A percentile compares a stretch with the other conserved stretches of the same genome.
phyloP scores from a whole-genome alignment of 202 grass and related monocot genomes.

The Schoenoplectus tabernaemontani region DNA sequence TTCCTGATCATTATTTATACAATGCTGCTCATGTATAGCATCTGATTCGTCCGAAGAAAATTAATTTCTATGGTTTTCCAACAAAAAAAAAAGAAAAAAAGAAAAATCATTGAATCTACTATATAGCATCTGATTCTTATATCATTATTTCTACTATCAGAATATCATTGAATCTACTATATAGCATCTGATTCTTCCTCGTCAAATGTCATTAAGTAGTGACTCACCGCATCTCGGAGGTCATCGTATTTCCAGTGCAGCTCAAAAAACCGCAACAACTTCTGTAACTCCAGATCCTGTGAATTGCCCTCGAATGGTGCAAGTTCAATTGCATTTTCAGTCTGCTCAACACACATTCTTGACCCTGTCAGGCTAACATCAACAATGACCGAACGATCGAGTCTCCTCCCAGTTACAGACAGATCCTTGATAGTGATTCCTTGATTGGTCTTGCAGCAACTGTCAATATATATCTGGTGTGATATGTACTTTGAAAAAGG shows the following conservation, averaged over 20 bases:
- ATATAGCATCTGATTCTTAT: too few relatives aligned
- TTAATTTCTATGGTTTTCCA: background rate
- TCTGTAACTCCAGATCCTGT: background rate
- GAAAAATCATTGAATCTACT: background rate
- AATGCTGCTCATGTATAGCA: background rate
- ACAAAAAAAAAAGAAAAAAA: background rate
- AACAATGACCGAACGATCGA: slow-evolving; percentile 9
- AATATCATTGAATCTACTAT: background rate
- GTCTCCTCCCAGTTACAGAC: slow-evolving; percentile 7
- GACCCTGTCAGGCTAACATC: background rate
- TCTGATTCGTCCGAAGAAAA: background rate
- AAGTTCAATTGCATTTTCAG: slow-evolving; percentile 2
- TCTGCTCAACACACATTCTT: background rate
- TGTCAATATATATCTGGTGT: background rate
- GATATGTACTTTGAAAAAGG: slow-evolving; percentile 4
- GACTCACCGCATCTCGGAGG: slow-evolving; percentile 5
- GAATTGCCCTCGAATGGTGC: background rate
- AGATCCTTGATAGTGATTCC: slow-evolving; percentile 13
- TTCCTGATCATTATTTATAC: background rate
- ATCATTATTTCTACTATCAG: background rate
- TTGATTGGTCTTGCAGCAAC: background rate
- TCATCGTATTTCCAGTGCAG: slow-evolving; percentile 1
- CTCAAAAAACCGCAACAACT: slow-evolving; percentile 8
- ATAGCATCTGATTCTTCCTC: background rate
- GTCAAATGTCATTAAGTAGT: background rate